Conservation (phyloP, 495 filamentous ascomycete genomes). For the Tuber melanosporum region DNA sequence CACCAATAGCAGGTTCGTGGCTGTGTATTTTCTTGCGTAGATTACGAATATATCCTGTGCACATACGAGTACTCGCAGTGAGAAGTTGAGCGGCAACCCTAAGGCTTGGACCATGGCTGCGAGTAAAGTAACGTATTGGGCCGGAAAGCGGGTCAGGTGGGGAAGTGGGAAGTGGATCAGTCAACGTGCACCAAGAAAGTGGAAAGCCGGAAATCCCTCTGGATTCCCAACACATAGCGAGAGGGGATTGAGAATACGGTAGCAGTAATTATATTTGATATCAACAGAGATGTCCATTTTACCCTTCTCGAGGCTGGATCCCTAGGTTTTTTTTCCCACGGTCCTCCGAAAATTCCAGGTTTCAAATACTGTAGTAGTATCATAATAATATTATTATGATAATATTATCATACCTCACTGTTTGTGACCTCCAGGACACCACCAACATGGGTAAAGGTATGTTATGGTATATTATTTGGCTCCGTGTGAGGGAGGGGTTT, state of each 20-base stretch:
- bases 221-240: neutral
- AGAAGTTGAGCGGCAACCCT: neutral
- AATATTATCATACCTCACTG: neutral
- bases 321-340: neutral
- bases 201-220: neutral
- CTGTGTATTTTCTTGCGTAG: neutral
- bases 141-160: too few relatives aligned
- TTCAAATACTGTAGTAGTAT: neutral
- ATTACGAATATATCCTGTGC: neutral
- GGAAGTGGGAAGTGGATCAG: neutral
- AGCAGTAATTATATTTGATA: neutral
- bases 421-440: neutral
- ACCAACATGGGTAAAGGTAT: neutral
- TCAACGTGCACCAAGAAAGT: neutral
- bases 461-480: neutral
- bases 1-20: neutral
- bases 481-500: too few relatives aligned
- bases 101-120: neutral
- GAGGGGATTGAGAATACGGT: neutral
- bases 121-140: neutral
- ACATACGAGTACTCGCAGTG: neutral
- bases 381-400: too few relatives aligned
- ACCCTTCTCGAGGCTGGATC: neutral
- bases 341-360: neutral
- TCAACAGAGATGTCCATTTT: neutral